phyloP scores from a whole-genome alignment of 2,329 filamentous ascomycete genomes.

The Alternaria angustiovoidea region DNA sequence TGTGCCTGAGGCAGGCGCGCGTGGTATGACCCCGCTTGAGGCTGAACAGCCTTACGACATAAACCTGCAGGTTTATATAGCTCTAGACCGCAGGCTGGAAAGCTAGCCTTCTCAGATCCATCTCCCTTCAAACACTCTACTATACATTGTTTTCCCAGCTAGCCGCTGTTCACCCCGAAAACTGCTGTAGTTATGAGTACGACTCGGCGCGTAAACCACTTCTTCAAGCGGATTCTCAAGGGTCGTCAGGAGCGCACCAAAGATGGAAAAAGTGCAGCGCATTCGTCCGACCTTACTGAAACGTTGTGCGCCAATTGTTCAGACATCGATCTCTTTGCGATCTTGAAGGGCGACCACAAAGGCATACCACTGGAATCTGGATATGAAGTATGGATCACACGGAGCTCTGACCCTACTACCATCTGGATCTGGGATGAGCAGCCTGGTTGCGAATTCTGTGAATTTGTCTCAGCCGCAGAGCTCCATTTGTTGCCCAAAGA shows the following conservation, averaged over 20 bases:
- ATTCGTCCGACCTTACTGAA: background rate
- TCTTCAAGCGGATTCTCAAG: too few relatives aligned
- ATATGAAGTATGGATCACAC: background rate
- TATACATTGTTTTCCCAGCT: background rate
- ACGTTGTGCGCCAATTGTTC: background rate
- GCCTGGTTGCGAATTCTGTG: background rate
- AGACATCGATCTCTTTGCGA: background rate
- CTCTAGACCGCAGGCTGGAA: too few relatives aligned
- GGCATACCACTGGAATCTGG: background rate
- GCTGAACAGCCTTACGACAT: too few relatives aligned
- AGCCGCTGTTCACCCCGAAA: rapidly evolving
- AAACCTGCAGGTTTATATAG: too few relatives aligned
- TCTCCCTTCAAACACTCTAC: background rate
- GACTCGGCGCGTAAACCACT: too few relatives aligned
- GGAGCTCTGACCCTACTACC: background rate
- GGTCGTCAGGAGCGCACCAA: too few relatives aligned
- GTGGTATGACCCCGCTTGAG: background rate
- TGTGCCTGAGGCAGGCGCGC: background rate
- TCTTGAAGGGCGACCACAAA: background rate
- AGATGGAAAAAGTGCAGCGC: background rate
- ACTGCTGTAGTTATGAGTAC: too few relatives aligned
- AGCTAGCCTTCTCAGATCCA: background rate
- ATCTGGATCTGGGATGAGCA: background rate
- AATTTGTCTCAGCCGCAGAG: background rate
- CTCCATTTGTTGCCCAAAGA: background rate